Evolutionary conservation across 2,329 filamentous ascomycete genomes (phyloP), one percentile per base, ranked within the genome.

Genomic region (Tothia fuscella): DNA sequence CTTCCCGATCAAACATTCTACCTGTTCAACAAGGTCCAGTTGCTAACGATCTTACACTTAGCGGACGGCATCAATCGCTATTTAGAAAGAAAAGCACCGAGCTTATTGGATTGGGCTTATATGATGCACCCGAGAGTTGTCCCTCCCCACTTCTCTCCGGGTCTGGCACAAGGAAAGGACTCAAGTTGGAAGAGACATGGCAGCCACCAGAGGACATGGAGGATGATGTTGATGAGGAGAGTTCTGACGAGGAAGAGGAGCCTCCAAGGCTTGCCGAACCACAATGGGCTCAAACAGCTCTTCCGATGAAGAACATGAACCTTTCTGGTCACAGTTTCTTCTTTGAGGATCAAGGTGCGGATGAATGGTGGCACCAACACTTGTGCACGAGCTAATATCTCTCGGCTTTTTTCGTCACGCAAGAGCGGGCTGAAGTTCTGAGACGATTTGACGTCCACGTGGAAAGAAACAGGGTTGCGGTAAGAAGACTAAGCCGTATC

Each of bases 141-240:
- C n/a, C n/a, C n/a, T 40, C 31, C 35, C 71, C 71, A 19, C 62
- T 71, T 6, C 57, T 65, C 2, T 68, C 67, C 49, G 61, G 64
- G 31, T 54, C 55, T 38, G 10, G 46, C 49, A 67, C 64, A 14
- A 82, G 82, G 44, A 84, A 85, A 58, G 82, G 83, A 0, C 64
- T 89, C 50, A 89, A 87, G 56, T 65, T 91, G 3, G 83, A 89
- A 59, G 82, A 88, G 56, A 82, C 82, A 0, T 89, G 72, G 82
- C 80, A 76, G 57, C 82, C 71, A 14, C 80, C 78, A 4, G 54
- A 57, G 35, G 48, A 52, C 1, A 57, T 59, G 1, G 69, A 68
- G 7, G 62, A 65, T 2, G 64, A 71, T 20, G 72, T 75, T 34
- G 55, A 57, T 25, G 57, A 60, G 33, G 54, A 53, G 35, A 60